These are phyloP conservation scores for Fusarium citri DNA, from an alignment of 2,329 filamentous ascomycete genomes.

Conservation along the genomic window DNA sequence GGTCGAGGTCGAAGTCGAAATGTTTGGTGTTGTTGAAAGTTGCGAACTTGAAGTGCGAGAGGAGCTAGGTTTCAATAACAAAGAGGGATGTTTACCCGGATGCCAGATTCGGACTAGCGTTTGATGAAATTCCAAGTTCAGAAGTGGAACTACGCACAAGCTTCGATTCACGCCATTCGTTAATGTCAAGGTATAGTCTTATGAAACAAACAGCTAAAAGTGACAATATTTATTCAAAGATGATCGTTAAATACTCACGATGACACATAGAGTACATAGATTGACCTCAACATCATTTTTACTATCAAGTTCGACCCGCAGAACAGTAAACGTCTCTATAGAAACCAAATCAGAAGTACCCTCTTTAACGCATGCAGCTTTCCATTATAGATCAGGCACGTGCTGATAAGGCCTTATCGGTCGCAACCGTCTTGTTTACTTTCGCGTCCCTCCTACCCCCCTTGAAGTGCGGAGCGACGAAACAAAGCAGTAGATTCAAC, in stretches of 20 bases:
- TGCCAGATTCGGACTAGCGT: conserved; percentile 18
- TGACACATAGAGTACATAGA: too few species aligned
- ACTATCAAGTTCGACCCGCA: neutral
- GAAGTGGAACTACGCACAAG: conserved; percentile 27
- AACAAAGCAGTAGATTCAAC: conserved; percentile 46
- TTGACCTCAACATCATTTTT: too few species aligned
- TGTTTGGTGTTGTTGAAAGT: conserved; percentile 31
- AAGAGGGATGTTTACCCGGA: conserved; percentile 33
- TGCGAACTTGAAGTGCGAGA: conserved; percentile 36
- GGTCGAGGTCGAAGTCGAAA: conserved; percentile 23
- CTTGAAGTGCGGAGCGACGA: conserved; percentile 42
- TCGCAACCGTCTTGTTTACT: conserved; percentile 56
- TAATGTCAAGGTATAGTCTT: conserved; percentile 34
- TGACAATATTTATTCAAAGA: neutral
- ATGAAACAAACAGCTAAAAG: conserved; percentile 5
- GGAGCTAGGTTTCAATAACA: conserved; percentile 36
- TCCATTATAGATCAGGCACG: conserved; percentile 47
- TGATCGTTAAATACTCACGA: neutral
- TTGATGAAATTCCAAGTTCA: conserved; percentile 9
- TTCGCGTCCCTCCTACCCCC: conserved; percentile 49
- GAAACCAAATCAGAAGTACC: conserved; percentile 3
- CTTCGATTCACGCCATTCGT: conserved; percentile 24
- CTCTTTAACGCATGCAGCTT: conserved; percentile 1
- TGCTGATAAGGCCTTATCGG: conserved; percentile 56
- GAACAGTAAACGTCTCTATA: neutral